phyloP scores from a whole-genome alignment of 805 yeast species.

The Candida fluviatilis region DNA sequence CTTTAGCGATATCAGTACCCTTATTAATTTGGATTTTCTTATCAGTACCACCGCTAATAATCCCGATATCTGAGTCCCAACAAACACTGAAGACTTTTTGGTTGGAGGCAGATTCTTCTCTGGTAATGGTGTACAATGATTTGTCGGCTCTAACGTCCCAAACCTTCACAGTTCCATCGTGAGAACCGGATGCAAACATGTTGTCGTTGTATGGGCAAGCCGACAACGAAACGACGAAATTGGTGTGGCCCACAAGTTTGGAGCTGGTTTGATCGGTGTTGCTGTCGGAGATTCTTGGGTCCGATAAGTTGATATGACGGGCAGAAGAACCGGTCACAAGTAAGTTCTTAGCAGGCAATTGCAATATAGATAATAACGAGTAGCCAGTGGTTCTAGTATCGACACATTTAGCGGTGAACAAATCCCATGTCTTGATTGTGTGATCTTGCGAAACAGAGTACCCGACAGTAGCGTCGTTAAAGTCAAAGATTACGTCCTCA shows the following conservation, averaged over 20 bases:
- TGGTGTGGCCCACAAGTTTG: conserved; percentile 84
- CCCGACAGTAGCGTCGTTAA: conserved; percentile 71
- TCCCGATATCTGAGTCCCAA: conserved; percentile 79
- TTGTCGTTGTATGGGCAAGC: conserved; percentile 74
- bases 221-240: conserved; percentile 79
- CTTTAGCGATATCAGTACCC: conserved; percentile 25
- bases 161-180: conserved; percentile 90
- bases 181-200: conserved; percentile 88
- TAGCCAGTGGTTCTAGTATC: conserved; percentile 86
- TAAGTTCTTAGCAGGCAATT: conserved; percentile 62
- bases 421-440: conserved; percentile 93
- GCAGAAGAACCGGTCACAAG: conserved; percentile 95
- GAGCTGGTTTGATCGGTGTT: conserved; percentile 50
- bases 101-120: conserved; percentile 53
- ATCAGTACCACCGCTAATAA: conserved; percentile 91
- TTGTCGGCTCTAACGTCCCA: conserved; percentile 93
- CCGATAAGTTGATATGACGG: conserved; percentile 92
- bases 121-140: conserved; percentile 74
- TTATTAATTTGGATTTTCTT: conserved; percentile 84
- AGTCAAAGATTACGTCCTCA: conserved; percentile 75
- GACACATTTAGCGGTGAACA: conserved; percentile 78
- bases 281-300: conserved; percentile 71
- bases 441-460: conserved; percentile 97
- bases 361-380: conserved; percentile 72
- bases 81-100: conserved; percentile 80